phyloP scores from a whole-genome alignment of 495 filamentous ascomycete genomes.

The Neurospora sp. region DNA sequence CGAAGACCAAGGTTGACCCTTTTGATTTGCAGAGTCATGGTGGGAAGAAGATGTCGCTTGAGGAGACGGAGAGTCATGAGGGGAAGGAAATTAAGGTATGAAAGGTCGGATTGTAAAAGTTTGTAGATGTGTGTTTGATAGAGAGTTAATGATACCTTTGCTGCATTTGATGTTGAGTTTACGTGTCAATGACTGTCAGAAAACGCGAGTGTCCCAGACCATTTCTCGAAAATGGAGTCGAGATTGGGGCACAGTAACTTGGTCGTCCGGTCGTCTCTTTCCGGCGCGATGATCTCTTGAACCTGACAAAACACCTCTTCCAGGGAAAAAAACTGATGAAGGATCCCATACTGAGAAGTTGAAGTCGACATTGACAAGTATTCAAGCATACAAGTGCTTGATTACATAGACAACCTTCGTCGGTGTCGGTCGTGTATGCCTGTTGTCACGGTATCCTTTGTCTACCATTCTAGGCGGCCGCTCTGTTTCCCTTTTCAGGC shows the following conservation, averaged over 20 bases:
- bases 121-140: neutral
- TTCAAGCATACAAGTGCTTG: too few species aligned
- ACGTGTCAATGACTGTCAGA: too few species aligned
- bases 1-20: slow-evolving; percentile 14
- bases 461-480: neutral
- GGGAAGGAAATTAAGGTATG: neutral
- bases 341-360: too few species aligned
- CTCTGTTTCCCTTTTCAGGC: neutral
- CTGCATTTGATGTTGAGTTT: neutral
- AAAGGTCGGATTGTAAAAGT: neutral
- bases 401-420: too few species aligned
- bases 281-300: too few species aligned
- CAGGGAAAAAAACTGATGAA: too few species aligned
- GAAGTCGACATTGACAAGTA: too few species aligned
- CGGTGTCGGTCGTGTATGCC: too few species aligned
- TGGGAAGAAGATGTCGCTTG: neutral
- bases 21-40: slow-evolving; percentile 10
- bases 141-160: neutral
- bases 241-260: neutral
- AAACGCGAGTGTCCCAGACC: neutral
- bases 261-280: neutral
- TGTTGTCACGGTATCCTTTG: neutral
- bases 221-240: neutral
- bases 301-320: too few species aligned
- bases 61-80: neutral